Base-by-base conservation (phyloP, 768 basidiomycete species). In the Sistotremastrum niveocremeum region DNA sequence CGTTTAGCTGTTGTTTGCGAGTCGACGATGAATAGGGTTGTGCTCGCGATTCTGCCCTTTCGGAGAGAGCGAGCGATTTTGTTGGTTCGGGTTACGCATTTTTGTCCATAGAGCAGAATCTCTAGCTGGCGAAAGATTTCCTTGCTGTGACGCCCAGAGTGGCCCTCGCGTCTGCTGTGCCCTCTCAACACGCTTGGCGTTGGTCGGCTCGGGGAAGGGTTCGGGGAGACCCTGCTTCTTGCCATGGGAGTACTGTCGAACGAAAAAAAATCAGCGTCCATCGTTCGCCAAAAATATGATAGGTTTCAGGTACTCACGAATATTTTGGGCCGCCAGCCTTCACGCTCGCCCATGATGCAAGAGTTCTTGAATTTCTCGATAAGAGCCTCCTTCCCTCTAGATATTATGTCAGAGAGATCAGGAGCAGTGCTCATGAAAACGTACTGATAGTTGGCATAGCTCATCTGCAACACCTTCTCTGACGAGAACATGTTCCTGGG, bases 341-440 rank as follows among this genome's bases (percentile, higher is more conserved):
- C 80, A 34, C 74, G 74, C 59, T 87, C 84, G 61, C 90, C 85
- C 84, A 91, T 89, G 48, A 90, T 85, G 45, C 79, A 72, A 30
- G 86, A 89, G 56, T 90, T 91, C 58, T 85, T 84, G 72, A 93
- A 93, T 62, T 91, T 89, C 59, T 87, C 85, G 42, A 93, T 79
- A 36, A 89, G 74, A 1, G 87, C 82, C 62, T 88, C 85, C 59
- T 93, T 93, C 41, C 89, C 89, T 66, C 84, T 84, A 54, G 29
- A 37, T n/a, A 46, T 35, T 20, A 4, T 12, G 12, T 12, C 28
- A 52, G 44, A 12, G 46, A 44, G 30, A 46, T 54, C 49, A 20
- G 39, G 20, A 9, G 47, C 41, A 20, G 40, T 9, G 11, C 39
- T 31, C n/a, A 8, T 33, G 30, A 44, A 33, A n/a, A 71, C 84